Evolutionary conservation across 2,329 filamentous ascomycete genomes (phyloP).

Genomic region (Cladosporium sp.): DNA sequence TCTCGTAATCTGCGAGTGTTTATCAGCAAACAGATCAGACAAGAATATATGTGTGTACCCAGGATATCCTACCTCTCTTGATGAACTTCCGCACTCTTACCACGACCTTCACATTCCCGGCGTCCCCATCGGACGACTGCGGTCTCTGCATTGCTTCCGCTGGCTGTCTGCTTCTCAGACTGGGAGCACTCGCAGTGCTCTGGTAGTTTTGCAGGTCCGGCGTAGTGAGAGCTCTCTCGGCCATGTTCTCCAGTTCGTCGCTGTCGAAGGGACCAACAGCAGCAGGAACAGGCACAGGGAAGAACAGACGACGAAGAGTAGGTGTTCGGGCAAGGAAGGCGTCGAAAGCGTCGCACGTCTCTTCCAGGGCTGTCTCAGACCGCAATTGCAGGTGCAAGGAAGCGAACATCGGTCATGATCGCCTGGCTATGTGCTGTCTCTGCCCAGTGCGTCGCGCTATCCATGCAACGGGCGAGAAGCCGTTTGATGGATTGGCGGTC

Average conservation of each 20-base stretch:
- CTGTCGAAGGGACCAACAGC: not conserved
- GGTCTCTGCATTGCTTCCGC: slow-evolving; percentile 29
- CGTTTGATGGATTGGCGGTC: not conserved
- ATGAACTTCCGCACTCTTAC: slow-evolving; percentile 47
- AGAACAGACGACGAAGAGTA: not conserved
- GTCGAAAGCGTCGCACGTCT: slow-evolving; percentile 19
- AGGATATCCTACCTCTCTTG: slow-evolving; percentile 39
- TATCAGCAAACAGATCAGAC: slow-evolving; percentile 21
- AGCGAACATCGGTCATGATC: slow-evolving; percentile 19
- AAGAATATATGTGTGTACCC: not conserved
- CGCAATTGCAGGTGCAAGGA: slow-evolving; percentile 18
- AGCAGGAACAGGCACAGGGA: not conserved
- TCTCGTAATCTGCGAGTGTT: slow-evolving; percentile 64
- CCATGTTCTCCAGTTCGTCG: slow-evolving; percentile 1
- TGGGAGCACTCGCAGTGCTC: slow-evolving; percentile 40
- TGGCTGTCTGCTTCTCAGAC: slow-evolving; percentile 39
- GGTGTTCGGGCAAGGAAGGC: slow-evolving; percentile 12
- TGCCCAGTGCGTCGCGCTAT: slow-evolving; percentile 12
- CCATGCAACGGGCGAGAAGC: slow-evolving; percentile 5
- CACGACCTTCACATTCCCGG: slow-evolving; percentile 49
- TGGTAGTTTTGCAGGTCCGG: slow-evolving; percentile 20
- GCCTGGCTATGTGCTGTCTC: slow-evolving; percentile 1
- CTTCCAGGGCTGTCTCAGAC: slow-evolving; percentile 16
- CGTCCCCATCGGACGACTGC: slow-evolving; percentile 36
- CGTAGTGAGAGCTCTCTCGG: slow-evolving; percentile 10